These are phyloP conservation scores for Cytospora leucostoma DNA, from an alignment of 2,329 filamentous ascomycete genomes.

Conservation along the genomic window DNA sequence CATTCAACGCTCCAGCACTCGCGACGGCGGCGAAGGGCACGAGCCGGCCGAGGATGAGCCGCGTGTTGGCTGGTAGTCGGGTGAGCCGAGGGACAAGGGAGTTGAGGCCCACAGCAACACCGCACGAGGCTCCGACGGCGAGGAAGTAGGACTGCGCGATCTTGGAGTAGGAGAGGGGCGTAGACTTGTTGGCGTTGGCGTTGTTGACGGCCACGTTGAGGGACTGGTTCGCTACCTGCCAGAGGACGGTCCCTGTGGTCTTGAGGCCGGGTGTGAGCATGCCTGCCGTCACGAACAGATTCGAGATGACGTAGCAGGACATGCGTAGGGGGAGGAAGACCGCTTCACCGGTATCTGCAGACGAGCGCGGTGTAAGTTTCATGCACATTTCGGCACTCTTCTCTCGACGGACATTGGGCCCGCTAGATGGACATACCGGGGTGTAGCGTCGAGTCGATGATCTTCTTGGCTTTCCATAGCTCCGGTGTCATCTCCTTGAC, in stretches of 20 bases:
- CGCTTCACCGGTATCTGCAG: constrained; percentile 81
- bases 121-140: constrained; percentile 90
- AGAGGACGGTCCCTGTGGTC: constrained; percentile 83
- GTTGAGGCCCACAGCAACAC: constrained; percentile 90
- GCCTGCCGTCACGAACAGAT: constrained; percentile 90
- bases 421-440: constrained; percentile 63
- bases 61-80: constrained; percentile 71
- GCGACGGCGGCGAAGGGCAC: constrained; percentile 96
- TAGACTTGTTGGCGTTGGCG: constrained; percentile 97
- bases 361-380: constrained; percentile 17
- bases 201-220: constrained; percentile 98
- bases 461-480: constrained; percentile 94
- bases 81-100: constrained; percentile 83
- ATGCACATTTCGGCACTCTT: constrained; percentile 5
- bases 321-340: constrained; percentile 96
- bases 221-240: constrained; percentile 96
- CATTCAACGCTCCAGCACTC: constrained; percentile 86
- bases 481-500: constrained; percentile 81
- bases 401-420: not conserved
- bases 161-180: constrained; percentile 76
- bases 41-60: constrained; percentile 76
- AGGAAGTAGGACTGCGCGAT: constrained; percentile 88
- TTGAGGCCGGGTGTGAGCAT: constrained; percentile 91
- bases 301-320: constrained; percentile 92
- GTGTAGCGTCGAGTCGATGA: constrained; percentile 94